Evolutionary conservation across 768 basidiomycete species (phyloP).

Genomic region (Naganishia onofrii): DNA sequence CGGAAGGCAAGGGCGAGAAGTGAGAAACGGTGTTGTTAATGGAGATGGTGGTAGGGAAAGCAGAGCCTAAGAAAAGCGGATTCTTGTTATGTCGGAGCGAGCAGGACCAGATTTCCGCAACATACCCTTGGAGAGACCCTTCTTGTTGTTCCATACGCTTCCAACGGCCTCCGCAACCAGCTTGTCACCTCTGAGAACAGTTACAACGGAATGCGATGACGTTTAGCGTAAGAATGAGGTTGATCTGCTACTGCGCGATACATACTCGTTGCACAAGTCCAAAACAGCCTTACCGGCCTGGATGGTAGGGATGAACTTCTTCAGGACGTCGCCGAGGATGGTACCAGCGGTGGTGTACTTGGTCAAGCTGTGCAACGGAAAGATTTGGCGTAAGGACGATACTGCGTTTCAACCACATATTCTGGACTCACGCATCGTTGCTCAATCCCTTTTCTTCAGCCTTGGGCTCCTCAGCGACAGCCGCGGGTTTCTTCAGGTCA

Average conservation of each 20-base stretch:
- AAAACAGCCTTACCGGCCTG: slow-evolving; percentile 78
- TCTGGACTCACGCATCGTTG: slow-evolving; percentile 48
- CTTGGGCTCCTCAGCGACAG: slow-evolving; percentile 38
- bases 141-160: slow-evolving; percentile 81
- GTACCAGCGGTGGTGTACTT: slow-evolving; percentile 80
- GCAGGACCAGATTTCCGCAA: too few relatives aligned
- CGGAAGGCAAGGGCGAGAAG: slow-evolving; percentile 91
- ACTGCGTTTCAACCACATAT: too few relatives aligned
- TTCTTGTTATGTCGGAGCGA: neutral
- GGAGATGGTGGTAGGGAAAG: slow-evolving; percentile 90
- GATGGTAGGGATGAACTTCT: slow-evolving; percentile 72
- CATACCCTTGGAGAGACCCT: slow-evolving; percentile 54
- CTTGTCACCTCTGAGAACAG: slow-evolving; percentile 65
- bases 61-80: slow-evolving; percentile 56
- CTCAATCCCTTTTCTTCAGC: slow-evolving; percentile 49
- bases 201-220: neutral
- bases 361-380: slow-evolving; percentile 42
- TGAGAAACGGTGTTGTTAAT: slow-evolving; percentile 94
- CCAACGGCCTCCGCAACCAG: slow-evolving; percentile 81
- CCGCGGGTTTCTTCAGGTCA: slow-evolving; percentile 36
- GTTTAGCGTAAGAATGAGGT: neutral
- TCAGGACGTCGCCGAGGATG: slow-evolving; percentile 78
- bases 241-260: slow-evolving; percentile 3
- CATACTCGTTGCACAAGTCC: slow-evolving; percentile 76
- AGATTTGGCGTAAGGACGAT: neutral